phyloP scores from a whole-genome alignment of 1,284 basidiomycete species.

The Microbotryum silenes-acaulis region DNA sequence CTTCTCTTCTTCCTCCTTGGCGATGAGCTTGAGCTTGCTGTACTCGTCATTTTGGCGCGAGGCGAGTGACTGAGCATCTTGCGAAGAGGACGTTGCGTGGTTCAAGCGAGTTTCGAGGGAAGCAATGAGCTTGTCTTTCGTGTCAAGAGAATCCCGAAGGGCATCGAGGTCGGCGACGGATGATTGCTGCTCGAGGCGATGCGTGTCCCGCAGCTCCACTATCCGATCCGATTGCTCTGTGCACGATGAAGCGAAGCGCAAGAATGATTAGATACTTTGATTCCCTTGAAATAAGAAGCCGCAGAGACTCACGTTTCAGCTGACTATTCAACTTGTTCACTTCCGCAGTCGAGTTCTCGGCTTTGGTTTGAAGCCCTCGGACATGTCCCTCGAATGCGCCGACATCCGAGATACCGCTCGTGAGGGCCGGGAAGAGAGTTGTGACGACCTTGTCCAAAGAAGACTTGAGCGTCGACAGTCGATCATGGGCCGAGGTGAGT shows the following conservation, averaged over 20 bases:
- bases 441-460: constrained; percentile 15
- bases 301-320: constrained; percentile 54
- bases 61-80: constrained; percentile 49
- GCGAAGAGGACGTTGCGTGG: constrained; percentile 36
- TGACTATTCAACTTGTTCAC: constrained; percentile 63
- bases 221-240: constrained; percentile 73
- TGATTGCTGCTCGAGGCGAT: constrained; percentile 65
- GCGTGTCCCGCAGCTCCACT: constrained; percentile 73
- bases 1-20: constrained; percentile 92
- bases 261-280: not conserved
- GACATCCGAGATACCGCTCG: constrained; percentile 44
- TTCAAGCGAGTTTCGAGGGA: constrained; percentile 40
- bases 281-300: not conserved
- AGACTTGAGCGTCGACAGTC: constrained; percentile 9
- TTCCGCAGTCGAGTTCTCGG: constrained; percentile 64
- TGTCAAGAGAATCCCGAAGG: constrained; percentile 49
- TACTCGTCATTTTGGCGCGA: constrained; percentile 41
- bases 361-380: constrained; percentile 57
- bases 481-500: constrained; percentile 9
- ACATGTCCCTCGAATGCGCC: constrained; percentile 66
- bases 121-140: constrained; percentile 19
- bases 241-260: not conserved
- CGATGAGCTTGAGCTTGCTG: constrained; percentile 50
- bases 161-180: constrained; percentile 64
- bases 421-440: constrained; percentile 1